Conservation (phyloP, 768 basidiomycete genomes). For the Phlegmacium glaucopus region DNA sequence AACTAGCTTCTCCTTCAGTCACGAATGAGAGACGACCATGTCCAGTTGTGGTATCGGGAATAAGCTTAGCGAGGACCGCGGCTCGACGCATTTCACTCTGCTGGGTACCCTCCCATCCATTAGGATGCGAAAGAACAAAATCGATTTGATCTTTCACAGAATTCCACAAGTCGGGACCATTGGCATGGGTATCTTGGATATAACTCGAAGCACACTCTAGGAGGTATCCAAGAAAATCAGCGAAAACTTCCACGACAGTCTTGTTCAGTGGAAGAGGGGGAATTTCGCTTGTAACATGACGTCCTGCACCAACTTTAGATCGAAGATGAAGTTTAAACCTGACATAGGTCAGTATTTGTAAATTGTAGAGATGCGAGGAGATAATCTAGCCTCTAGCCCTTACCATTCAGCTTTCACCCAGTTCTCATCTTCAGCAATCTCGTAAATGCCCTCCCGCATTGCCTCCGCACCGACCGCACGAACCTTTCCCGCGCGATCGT, state of each 20-base stretch:
- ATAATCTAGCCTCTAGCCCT: constrained; percentile 6
- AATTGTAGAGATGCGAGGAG: not conserved
- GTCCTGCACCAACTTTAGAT: constrained; percentile 8
- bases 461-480: constrained; percentile 48
- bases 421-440: constrained; percentile 37
- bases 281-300: constrained; percentile 26
- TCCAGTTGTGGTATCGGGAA: constrained; percentile 29
- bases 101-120: constrained; percentile 41
- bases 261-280: constrained; percentile 39
- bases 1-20: constrained; percentile 53
- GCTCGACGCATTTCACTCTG: constrained; percentile 39
- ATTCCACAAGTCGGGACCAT: constrained; percentile 36
- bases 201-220: constrained; percentile 36
- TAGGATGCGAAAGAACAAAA: constrained; percentile 41
- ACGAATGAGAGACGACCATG: constrained; percentile 39
- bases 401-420: constrained; percentile 51
- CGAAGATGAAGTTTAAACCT: constrained; percentile 33
- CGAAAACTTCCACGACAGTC: constrained; percentile 37
- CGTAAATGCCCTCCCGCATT: constrained; percentile 32
- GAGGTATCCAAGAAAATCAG: constrained; percentile 48
- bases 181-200: constrained; percentile 40
- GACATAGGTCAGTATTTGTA: not conserved
- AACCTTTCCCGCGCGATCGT: constrained; percentile 36
- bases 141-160: constrained; percentile 32
- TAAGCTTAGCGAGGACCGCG: constrained; percentile 35